phyloP scores from a whole-genome alignment of 2,329 filamentous ascomycete genomes.

The Fusarium camptoceras region DNA sequence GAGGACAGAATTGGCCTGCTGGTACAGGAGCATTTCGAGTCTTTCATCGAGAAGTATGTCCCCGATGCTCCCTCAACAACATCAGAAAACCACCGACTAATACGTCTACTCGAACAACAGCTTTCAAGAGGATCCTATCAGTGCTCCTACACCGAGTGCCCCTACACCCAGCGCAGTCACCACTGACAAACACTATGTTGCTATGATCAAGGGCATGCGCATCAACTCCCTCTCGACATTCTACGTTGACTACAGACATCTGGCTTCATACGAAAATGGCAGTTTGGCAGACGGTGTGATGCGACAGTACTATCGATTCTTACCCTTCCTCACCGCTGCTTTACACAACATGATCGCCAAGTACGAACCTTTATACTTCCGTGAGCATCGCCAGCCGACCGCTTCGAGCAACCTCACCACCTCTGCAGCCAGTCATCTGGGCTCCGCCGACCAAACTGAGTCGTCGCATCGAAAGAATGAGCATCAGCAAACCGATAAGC shows the following conservation, averaged over 20 bases:
- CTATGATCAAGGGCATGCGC: constrained; percentile 82
- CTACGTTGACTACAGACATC: constrained; percentile 88
- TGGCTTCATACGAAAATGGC: constrained; percentile 80
- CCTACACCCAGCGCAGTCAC: constrained; percentile 77
- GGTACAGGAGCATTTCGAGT: constrained; percentile 81
- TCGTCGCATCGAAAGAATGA: constrained; percentile 82
- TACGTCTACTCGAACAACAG: constrained; percentile 47
- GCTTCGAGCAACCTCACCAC: constrained; percentile 78
- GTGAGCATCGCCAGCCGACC: constrained; percentile 87
- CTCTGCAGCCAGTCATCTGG: constrained; percentile 72
- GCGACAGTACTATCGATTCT: constrained; percentile 92
- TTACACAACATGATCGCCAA: constrained; percentile 95
- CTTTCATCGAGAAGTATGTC: constrained; percentile 79
- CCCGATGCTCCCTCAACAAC: not conserved
- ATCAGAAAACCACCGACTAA: not conserved
- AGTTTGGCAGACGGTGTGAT: constrained; percentile 87
- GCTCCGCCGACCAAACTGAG: constrained; percentile 72
- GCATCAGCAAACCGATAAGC: constrained; percentile 96
- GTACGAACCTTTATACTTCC: constrained; percentile 93
- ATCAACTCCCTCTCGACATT: constrained; percentile 83
- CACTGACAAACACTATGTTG: constrained; percentile 86
- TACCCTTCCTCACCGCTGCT: constrained; percentile 88
- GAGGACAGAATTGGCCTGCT: constrained; percentile 81
- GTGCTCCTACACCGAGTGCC: constrained; percentile 62
- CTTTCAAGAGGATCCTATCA: constrained; percentile 75